These are phyloP conservation scores for Forsythia viridissima DNA, from an alignment of 257 asterid genomes.

Conservation along the genomic window DNA sequence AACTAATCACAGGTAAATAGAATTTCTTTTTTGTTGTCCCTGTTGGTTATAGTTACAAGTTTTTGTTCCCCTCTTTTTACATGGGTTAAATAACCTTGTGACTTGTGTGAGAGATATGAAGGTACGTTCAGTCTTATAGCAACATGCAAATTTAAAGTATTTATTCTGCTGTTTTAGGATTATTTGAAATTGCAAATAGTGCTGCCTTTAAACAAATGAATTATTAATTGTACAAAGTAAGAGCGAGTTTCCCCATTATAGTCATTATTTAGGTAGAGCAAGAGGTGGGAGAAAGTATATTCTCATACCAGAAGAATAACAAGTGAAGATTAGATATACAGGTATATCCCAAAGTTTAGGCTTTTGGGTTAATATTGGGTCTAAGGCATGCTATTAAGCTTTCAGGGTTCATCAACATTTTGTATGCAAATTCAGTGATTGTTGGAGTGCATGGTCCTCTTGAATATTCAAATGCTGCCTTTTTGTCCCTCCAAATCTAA, in stretches of 20 bases:
- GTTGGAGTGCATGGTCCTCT: neutral
- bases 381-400: neutral
- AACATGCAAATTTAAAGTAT: neutral
- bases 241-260: neutral
- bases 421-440: neutral
- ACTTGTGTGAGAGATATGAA: neutral
- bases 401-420: neutral
- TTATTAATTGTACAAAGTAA: neutral
- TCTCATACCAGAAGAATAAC: neutral
- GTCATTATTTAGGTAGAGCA: neutral
- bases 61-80: neutral
- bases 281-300: slow-evolving; percentile 2
- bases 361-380: neutral
- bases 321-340: neutral
- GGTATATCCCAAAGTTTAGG: neutral
- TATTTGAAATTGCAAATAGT: slow-evolving; percentile 2
- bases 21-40: neutral
- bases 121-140: neutral
- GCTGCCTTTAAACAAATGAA: neutral
- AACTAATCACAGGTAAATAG: slow-evolving; percentile 85
- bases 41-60: neutral
- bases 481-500: neutral
- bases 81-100: neutral
- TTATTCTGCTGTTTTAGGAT: neutral
- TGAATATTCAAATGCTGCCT: neutral